Conservation (phyloP, 352 stramenopile genomes). For the Phytophthora sansomeana region DNA sequence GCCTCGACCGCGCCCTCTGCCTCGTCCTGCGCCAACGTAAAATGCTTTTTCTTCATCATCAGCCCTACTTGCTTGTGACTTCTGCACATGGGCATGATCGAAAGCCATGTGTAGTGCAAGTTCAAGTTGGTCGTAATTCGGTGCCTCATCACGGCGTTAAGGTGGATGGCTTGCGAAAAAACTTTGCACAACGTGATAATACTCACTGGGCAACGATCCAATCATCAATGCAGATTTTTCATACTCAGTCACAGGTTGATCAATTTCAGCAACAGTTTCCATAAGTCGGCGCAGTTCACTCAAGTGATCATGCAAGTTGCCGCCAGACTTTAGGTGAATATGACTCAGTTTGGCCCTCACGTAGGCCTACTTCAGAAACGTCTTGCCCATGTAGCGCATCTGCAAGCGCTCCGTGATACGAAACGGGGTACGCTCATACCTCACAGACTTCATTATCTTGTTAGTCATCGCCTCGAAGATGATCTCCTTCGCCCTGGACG, state of each 20-base stretch:
- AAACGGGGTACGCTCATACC: too few relatives aligned
- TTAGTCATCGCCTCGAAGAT: too few relatives aligned
- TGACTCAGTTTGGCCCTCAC: too few relatives aligned
- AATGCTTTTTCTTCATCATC: conserved; percentile 13
- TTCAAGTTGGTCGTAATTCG: conserved; percentile 16
- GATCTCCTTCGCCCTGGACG: too few relatives aligned
- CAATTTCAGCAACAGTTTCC: conserved; percentile 2
- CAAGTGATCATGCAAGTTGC: too few relatives aligned
- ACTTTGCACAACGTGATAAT: conserved; percentile 15
- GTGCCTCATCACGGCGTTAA: background rate
- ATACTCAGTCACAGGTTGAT: conserved; percentile 5
- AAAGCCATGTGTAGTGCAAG: conserved; percentile 9
- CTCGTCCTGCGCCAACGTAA: conserved; percentile 1
- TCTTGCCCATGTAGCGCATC: too few relatives aligned
- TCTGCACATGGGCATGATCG: conserved; percentile 4
- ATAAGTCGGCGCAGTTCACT: conserved; percentile 19
- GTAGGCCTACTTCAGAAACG: too few relatives aligned
- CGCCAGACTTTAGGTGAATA: too few relatives aligned
- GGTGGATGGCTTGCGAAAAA: conserved; percentile 5
- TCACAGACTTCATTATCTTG: too few relatives aligned
- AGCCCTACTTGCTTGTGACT: background rate
- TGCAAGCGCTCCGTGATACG: too few relatives aligned
- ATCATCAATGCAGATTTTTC: background rate
- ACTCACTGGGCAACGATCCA: conserved; percentile 1
- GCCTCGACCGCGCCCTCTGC: background rate